Evolutionary conservation across 495 filamentous ascomycete species (phyloP).

Genomic region (Astrothelium macrocarpum): DNA sequence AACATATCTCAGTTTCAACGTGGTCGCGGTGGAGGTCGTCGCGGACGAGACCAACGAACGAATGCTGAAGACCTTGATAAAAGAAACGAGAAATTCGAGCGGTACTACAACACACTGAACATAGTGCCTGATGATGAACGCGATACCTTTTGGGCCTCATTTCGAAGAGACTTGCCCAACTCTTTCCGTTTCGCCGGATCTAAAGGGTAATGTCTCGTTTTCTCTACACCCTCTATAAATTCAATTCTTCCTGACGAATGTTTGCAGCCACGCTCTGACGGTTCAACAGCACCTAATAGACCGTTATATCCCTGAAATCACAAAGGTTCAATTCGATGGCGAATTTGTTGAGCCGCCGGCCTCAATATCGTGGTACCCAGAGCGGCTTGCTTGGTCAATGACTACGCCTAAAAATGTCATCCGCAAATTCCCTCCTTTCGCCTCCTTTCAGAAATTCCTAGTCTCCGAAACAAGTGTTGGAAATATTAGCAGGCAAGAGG

Average conservation of each 20-base stretch:
- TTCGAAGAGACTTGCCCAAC: slow-evolving; percentile 79
- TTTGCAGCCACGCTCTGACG: slow-evolving; percentile 64
- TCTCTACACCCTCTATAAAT: not conserved
- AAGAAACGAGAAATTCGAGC: slow-evolving; percentile 67
- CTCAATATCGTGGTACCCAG: slow-evolving; percentile 82
- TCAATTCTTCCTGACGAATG: slow-evolving; percentile 7
- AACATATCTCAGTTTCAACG: slow-evolving; percentile 1
- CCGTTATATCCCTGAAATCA: slow-evolving; percentile 83
- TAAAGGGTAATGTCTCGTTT: slow-evolving; percentile 50
- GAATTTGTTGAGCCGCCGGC: slow-evolving; percentile 67
- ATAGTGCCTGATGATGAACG: slow-evolving; percentile 58
- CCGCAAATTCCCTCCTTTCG: slow-evolving; percentile 82
- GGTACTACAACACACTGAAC: slow-evolving; percentile 69
- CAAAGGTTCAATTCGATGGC: slow-evolving; percentile 67
- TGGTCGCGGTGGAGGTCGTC: slow-evolving; percentile 22
- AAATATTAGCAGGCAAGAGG: slow-evolving; percentile 93
- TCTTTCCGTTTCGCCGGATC: slow-evolving; percentile 95
- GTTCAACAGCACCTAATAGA: slow-evolving; percentile 77
- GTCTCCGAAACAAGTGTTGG: slow-evolving; percentile 94
- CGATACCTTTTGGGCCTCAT: slow-evolving; percentile 67
- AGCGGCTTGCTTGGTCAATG: slow-evolving; percentile 90
- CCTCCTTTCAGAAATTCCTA: slow-evolving; percentile 94
- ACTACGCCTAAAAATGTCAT: slow-evolving; percentile 90
- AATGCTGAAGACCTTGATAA: slow-evolving; percentile 36
- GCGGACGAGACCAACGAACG: slow-evolving; percentile 24